Conservation (phyloP, 176 grass and related monocot species). For the Typha latifolia region DNA sequence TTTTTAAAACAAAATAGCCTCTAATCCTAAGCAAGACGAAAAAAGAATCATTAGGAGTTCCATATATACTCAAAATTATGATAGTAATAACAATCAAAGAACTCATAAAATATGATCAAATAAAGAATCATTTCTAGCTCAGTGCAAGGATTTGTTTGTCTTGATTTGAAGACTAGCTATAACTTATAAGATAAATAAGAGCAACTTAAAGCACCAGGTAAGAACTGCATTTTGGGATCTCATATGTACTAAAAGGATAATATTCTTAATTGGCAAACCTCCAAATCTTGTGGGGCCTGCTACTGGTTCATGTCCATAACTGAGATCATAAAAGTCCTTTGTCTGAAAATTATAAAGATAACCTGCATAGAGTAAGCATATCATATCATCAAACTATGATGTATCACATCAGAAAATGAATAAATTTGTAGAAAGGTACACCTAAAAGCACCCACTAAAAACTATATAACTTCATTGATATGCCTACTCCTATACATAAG, state of each 20-base stretch:
- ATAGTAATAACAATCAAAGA: too few relatives aligned
- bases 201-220: neutral
- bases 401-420: neutral
- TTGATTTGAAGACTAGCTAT: too few relatives aligned
- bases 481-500: neutral
- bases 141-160: too few relatives aligned
- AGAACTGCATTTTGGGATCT: neutral
- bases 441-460: too few relatives aligned
- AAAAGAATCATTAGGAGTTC: neutral
- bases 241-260: neutral
- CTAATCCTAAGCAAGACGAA: neutral
- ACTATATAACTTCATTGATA: too few relatives aligned
- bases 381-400: neutral
- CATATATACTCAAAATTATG: too few relatives aligned
- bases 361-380: slow-evolving; percentile 35
- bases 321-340: slow-evolving; percentile 98
- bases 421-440: too few relatives aligned
- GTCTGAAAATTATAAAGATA: slow-evolving; percentile 99
- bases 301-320: slow-evolving; percentile 79
- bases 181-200: too few relatives aligned
- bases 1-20: neutral
- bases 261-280: slow-evolving; percentile 34
- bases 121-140: too few relatives aligned
- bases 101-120: too few relatives aligned
- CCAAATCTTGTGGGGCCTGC: slow-evolving; percentile 80